A percentile compares a stretch with the other conserved stretches of the same genome.
Evolutionary conservation across 108 stramenopile species (phyloP).

Genomic region (Pseudonitzschia multistriata): DNA sequence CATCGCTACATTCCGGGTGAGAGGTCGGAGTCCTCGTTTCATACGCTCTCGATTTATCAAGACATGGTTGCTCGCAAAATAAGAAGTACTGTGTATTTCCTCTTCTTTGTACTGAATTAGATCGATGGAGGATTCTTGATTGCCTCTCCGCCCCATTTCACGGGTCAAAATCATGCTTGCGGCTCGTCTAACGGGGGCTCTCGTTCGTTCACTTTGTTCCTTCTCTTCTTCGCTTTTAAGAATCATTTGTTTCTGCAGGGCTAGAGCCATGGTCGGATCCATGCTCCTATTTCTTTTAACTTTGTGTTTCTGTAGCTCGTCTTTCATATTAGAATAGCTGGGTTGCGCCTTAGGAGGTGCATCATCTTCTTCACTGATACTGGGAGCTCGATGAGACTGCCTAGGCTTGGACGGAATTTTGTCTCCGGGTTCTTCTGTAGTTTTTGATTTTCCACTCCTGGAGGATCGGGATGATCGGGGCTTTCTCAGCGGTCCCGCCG

Average conservation of each 20-base stretch:
- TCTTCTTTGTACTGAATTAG: slow-evolving; percentile 32
- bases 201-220: not conserved
- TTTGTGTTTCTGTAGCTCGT: slow-evolving; percentile 17
- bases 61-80: slow-evolving; percentile 47
- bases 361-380: not conserved
- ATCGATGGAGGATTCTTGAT: slow-evolving; percentile 24
- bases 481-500: slow-evolving; percentile 1
- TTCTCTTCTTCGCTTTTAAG: not conserved
- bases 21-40: slow-evolving; percentile 35
- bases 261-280: not conserved
- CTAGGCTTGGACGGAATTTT: not conserved
- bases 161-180: slow-evolving; percentile 37
- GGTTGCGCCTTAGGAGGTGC: not conserved
- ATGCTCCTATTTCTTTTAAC: slow-evolving; percentile 17
- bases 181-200: slow-evolving; percentile 11
- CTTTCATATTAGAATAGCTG: slow-evolving; percentile 10
- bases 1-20: slow-evolving; percentile 34
- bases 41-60: slow-evolving; percentile 45
- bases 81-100: slow-evolving; percentile 43
- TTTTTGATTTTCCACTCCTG: slow-evolving; percentile 4
- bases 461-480: not conserved
- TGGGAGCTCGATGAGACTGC: not conserved
- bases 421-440: not conserved
- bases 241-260: not conserved
- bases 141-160: slow-evolving; percentile 31